Conservation (phyloP, 1,284 basidiomycete genomes). For the Dichomitus squalens region DNA sequence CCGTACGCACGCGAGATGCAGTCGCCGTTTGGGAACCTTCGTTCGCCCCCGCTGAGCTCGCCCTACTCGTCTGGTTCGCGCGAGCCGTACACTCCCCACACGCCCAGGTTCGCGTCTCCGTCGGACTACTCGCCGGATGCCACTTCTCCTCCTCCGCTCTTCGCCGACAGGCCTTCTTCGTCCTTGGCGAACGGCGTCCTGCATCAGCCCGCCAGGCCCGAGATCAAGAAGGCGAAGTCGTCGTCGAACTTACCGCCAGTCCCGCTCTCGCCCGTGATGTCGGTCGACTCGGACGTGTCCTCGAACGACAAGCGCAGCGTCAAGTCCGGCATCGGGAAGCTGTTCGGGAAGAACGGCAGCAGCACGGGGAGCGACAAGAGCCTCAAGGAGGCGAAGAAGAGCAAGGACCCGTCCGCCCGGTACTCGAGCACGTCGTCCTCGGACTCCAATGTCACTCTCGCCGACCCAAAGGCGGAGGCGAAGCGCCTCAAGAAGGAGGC, state of each 20-base stretch:
- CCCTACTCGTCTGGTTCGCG: not conserved
- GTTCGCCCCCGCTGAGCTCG: not conserved
- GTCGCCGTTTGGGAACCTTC: constrained; percentile 4
- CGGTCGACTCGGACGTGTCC: not conserved
- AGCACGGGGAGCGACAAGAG: constrained; percentile 9
- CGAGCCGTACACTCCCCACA: not conserved
- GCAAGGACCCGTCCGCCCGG: constrained; percentile 17
- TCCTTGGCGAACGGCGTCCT: not conserved
- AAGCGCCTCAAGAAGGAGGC: constrained; percentile 50
- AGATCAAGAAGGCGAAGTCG: not conserved
- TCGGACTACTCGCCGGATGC: not conserved
- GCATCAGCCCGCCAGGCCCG: not conserved
- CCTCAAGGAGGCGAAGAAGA: constrained; percentile 7
- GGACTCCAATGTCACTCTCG: not conserved
- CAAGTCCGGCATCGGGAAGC: constrained; percentile 16
- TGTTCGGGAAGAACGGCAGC: constrained; percentile 10
- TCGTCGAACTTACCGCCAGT: not conserved
- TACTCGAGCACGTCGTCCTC: not conserved
- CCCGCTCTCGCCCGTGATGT: constrained; percentile 5
- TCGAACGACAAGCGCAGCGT: not conserved
- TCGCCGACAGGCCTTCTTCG: not conserved
- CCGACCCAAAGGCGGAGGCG: constrained; percentile 40
- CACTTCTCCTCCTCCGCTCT: not conserved
- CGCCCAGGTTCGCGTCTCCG: not conserved
- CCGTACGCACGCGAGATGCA: constrained; percentile 2